Evolutionary conservation across 768 basidiomycete genomes (phyloP).

Genomic region (Phylloporus sp.): DNA sequence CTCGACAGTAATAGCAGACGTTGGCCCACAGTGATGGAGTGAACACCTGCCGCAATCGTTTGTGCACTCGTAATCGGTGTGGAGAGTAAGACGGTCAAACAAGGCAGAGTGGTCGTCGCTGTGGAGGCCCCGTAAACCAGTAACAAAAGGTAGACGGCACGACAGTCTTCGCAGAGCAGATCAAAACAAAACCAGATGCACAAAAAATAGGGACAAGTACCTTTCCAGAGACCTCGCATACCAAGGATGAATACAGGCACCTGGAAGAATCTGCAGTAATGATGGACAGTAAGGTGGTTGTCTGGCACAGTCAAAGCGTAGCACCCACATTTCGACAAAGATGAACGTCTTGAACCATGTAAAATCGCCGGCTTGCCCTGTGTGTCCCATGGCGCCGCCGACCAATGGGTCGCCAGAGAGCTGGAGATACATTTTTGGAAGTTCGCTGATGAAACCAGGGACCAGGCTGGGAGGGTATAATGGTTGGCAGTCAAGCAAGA

Average conservation of each 20-base stretch:
- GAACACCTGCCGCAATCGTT: slow-evolving; percentile 28
- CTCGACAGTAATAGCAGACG: slow-evolving; percentile 54
- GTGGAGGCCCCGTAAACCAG: slow-evolving; percentile 76
- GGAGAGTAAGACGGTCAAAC: slow-evolving; percentile 56
- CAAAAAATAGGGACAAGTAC: slow-evolving; percentile 27
- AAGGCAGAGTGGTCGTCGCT: slow-evolving; percentile 73
- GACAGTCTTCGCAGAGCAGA: slow-evolving; percentile 40
- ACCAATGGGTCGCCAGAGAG: slow-evolving; percentile 68
- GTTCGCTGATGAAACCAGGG: slow-evolving; percentile 42
- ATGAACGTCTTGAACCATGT: slow-evolving; percentile 68
- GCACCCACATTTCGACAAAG: slow-evolving; percentile 53
- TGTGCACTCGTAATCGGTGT: slow-evolving; percentile 41
- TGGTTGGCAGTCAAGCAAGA: slow-evolving; percentile 68
- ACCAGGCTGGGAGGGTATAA: slow-evolving; percentile 53
- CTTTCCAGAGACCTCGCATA: slow-evolving; percentile 53
- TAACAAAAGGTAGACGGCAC: slow-evolving; percentile 56
- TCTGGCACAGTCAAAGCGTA: not conserved
- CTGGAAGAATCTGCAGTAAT: slow-evolving; percentile 54
- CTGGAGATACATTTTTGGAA: slow-evolving; percentile 49
- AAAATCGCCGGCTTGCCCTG: slow-evolving; percentile 34
- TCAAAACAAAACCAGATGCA: not conserved
- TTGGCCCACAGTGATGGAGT: slow-evolving; percentile 49
- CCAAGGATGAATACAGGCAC: slow-evolving; percentile 77
- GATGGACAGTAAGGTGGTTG: not conserved
- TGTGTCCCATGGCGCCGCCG: slow-evolving; percentile 44